phyloP scores from a whole-genome alignment of 352 stramenopile genomes.

The Phytophthora sp. region DNA sequence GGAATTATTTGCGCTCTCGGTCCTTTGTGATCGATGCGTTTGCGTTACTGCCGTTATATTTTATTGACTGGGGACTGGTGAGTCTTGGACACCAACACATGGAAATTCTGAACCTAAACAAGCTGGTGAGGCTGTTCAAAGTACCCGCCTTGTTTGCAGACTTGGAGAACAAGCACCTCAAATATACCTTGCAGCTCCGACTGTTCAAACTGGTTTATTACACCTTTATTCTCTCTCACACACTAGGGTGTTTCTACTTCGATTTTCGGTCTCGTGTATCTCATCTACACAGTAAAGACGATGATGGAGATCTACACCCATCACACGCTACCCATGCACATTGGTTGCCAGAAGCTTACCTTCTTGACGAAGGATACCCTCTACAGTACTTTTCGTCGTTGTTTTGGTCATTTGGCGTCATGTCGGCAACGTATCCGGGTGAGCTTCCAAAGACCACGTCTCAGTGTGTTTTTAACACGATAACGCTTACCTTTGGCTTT shows the following conservation, averaged over 20 bases:
- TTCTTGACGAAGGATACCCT: conserved; percentile 31
- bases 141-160: conserved; percentile 55
- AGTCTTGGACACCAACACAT: conserved; percentile 3
- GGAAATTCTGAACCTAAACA: conserved; percentile 75
- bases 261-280: conserved; percentile 46
- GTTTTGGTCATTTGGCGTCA: conserved; percentile 76
- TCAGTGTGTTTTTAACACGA: conserved; percentile 60
- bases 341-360: conserved; percentile 41
- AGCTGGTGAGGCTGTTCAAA: conserved; percentile 62
- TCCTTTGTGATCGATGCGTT: conserved; percentile 56
- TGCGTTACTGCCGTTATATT: conserved; percentile 54
- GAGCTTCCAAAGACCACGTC: conserved; percentile 56
- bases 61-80: conserved; percentile 49
- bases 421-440: conserved; percentile 60
- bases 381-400: conserved; percentile 68
- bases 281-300: conserved; percentile 8
- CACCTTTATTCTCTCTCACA: conserved; percentile 65
- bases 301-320: not conserved
- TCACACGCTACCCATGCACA: conserved; percentile 15
- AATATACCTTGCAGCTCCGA: conserved; percentile 62
- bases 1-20: conserved; percentile 50
- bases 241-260: conserved; percentile 68
- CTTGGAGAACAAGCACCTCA: conserved; percentile 70
- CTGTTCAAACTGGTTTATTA: conserved; percentile 83
- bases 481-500: conserved; percentile 69